phyloP scores from a whole-genome alignment of 495 filamentous ascomycete genomes.

The Trichocladium uniseriatum region DNA sequence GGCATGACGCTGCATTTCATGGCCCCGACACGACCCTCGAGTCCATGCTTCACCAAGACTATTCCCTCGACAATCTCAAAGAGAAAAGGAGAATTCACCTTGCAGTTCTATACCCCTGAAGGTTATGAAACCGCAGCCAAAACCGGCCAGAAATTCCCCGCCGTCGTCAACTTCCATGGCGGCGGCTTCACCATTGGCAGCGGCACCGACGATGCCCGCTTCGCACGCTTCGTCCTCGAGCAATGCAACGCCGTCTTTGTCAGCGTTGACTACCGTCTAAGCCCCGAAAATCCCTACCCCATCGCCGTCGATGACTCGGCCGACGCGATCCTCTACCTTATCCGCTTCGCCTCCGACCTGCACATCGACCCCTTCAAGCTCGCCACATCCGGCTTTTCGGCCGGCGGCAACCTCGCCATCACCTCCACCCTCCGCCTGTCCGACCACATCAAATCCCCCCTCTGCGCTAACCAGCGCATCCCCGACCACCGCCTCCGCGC shows the following conservation, averaged over 20 bases:
- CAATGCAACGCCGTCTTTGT: slow-evolving; percentile 53
- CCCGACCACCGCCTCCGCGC: slow-evolving; percentile 29
- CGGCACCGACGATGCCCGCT: slow-evolving; percentile 63
- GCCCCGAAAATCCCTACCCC: slow-evolving; percentile 71
- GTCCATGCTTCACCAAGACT: slow-evolving; percentile 53
- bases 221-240: slow-evolving; percentile 45
- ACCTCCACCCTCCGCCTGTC: slow-evolving; percentile 65
- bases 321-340: slow-evolving; percentile 58
- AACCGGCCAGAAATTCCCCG: slow-evolving; percentile 49
- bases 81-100: slow-evolving; percentile 45
- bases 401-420: slow-evolving; percentile 78
- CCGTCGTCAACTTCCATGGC: slow-evolving; percentile 68
- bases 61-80: slow-evolving; percentile 53
- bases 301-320: slow-evolving; percentile 67
- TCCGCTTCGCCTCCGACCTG: slow-evolving; percentile 46
- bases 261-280: slow-evolving; percentile 66
- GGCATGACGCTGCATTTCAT: slow-evolving; percentile 72
- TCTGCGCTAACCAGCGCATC: neutral
- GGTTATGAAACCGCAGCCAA: slow-evolving; percentile 46
- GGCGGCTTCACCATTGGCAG: slow-evolving; percentile 69
- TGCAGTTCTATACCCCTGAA: slow-evolving; percentile 73
- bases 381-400: slow-evolving; percentile 74
- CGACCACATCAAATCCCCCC: slow-evolving; percentile 19
- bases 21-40: slow-evolving; percentile 55
- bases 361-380: slow-evolving; percentile 40